Evolutionary conservation across 106 monocot species (phyloP).

Genomic region (Alisma plantagoaquatica): DNA sequence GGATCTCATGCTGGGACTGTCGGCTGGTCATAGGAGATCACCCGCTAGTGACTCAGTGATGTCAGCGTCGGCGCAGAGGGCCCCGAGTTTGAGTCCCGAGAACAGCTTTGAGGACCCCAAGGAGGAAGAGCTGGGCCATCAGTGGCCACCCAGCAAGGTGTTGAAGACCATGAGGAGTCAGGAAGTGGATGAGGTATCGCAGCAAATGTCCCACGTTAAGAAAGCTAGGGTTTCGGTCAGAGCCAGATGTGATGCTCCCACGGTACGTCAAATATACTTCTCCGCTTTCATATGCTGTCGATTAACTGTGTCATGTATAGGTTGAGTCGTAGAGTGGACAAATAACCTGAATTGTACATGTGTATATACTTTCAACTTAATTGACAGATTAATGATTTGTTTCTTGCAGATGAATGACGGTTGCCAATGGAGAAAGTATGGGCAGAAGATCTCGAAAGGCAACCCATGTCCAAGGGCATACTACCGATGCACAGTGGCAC

Average conservation of each 20-base stretch:
- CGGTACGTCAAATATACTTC: constrained; percentile 42
- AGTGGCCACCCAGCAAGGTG: constrained; percentile 33
- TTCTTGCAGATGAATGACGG: constrained; percentile 74
- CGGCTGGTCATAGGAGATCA: too few relatives aligned
- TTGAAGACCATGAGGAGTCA: constrained; percentile 16
- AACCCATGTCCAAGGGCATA: constrained; percentile 94
- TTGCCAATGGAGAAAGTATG: constrained; percentile 95
- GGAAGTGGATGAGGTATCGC: constrained; percentile 34
- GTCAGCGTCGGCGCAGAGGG: too few relatives aligned
- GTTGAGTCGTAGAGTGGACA: too few relatives aligned
- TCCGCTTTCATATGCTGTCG: neutral
- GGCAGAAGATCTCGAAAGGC: constrained; percentile 91
- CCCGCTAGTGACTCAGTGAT: too few relatives aligned
- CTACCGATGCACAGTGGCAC: constrained; percentile 85
- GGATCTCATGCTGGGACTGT: constrained; percentile 45
- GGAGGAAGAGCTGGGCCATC: constrained; percentile 34
- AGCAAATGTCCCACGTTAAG: constrained; percentile 52
- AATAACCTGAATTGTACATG: too few relatives aligned
- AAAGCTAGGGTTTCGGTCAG: constrained; percentile 89
- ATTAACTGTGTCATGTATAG: too few relatives aligned
- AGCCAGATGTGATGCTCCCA: constrained; percentile 77
- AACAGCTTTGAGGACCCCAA: constrained; percentile 36
- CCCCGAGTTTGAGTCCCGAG: constrained; percentile 32
- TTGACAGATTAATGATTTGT: too few relatives aligned
- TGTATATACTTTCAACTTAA: too few relatives aligned